Evolutionary conservation across 768 basidiomycete genomes (phyloP), one percentile per base, ranked within the genome.

Genomic region (Holtermannia corniformis): DNA sequence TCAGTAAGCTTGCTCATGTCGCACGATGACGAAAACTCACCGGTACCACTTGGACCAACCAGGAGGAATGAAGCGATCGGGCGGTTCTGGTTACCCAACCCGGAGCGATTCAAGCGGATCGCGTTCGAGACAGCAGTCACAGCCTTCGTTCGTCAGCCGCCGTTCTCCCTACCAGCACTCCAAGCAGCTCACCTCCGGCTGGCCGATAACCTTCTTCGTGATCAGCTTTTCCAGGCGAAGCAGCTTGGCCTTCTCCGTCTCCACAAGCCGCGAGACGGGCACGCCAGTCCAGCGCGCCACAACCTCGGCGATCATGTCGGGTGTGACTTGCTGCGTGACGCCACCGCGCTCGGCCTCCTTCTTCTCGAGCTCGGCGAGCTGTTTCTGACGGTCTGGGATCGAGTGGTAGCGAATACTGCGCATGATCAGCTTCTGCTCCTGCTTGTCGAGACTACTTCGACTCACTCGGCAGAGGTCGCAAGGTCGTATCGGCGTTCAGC

Each of bases 241-340:
- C 1, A 74, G 55, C 56, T 72, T 72, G 16, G 67, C 58, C 52
- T 69, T 70, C 46, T 72, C 71, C 3, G 66, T 68, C 49, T 68
- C 64, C 21, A 71, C 65, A 4, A 95, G 76, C 20, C 85, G 78
- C 24, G 85, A 86, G 12, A 93, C 86, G 1, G 93, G 93, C 51
- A 97, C 87, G 41, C 82, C 83, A 3, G 90, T 93, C 91, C 91
- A 96, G 52, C 85, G 80, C 19, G 82, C 85, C 22, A 97, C 89
- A 57, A 97, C 91, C 68, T 92, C 87, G 16, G 90, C 88, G 55
- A 99, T 96, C 56, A 87, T 82, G 56, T 92, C 89, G 16, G 88
- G 78, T 3, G 85, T 86, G 44, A 95, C 91, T 44, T 70, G 60
- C 44, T 63, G 62, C 22, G 65, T 65, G 10, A 63, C 57, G 1